A percentile compares a stretch with the other conserved stretches of the same genome.
phyloP scores from a whole-genome alignment of 2,329 filamentous ascomycete genomes.

The Neurospora sp. region DNA sequence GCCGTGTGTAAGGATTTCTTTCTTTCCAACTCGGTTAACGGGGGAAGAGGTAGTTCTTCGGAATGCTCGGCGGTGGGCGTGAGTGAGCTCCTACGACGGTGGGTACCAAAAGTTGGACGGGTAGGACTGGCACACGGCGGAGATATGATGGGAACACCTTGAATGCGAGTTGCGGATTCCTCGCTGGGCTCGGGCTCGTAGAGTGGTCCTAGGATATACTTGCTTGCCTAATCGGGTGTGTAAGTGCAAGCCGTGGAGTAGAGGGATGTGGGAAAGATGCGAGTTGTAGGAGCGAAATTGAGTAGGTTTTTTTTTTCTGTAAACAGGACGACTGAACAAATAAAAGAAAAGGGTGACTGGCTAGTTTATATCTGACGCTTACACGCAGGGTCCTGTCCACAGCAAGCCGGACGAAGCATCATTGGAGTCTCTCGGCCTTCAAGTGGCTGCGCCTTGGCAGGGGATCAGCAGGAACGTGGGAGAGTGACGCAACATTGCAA shows the following conservation, averaged over 20 bases:
- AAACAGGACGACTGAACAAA: not conserved
- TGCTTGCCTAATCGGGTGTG: conserved; percentile 41
- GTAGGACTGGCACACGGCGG: conserved; percentile 46
- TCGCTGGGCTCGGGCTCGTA: conserved; percentile 57
- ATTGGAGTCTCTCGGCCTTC: not conserved
- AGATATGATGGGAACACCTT: conserved; percentile 28
- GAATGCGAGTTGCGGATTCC: conserved; percentile 35
- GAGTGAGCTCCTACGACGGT: conserved; percentile 1
- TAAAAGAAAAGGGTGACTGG: not conserved
- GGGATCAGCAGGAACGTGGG: conserved; percentile 2
- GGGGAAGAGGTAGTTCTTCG: conserved; percentile 9
- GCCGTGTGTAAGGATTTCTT: conserved; percentile 13
- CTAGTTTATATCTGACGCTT: not conserved
- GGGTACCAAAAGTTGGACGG: conserved; percentile 27
- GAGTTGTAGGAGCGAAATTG: not conserved
- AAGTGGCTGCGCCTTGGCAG: conserved; percentile 3
- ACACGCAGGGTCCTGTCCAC: not conserved
- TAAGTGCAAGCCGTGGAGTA: not conserved
- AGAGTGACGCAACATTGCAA: conserved; percentile 5
- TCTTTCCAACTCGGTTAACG: conserved; percentile 12
- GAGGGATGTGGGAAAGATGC: not conserved
- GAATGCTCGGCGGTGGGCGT: conserved; percentile 6
- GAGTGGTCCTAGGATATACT: conserved; percentile 61
- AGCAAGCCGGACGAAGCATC: not conserved
- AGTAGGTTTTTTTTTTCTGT: not conserved